Evolutionary conservation across 805 yeast species (phyloP), one percentile per base, ranked within the genome.

Genomic region (Yarrowia bubula): DNA sequence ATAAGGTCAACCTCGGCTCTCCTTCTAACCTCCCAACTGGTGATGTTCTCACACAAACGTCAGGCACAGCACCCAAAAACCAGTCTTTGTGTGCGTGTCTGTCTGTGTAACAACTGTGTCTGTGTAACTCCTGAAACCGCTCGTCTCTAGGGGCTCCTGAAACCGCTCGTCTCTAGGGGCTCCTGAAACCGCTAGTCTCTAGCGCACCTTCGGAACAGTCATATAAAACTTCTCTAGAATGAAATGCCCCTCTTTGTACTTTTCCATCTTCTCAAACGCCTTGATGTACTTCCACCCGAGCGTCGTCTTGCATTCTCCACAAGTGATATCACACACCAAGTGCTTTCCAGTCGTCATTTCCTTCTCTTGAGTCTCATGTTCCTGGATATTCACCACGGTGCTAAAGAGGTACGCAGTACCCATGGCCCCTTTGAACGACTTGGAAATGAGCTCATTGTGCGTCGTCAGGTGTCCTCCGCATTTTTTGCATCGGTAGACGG

Each of bases 211-310:
- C 8, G 55, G 55, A 8, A 35, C n/a, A 4, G 31, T 48, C 41
- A 55, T 39, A 10, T 28, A 55, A 28, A n/a, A 55, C 47, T 39
- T 55, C 11, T 85, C 89, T 68, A 86, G 76, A 41, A 86, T 84
- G 70, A 75, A 86, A 67, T 82, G 79, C 9, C 87, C 87, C 70
- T 84, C 89, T 71, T 87, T 87, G 71, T 83, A 85, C 66, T 78
- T 76, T 75, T 85, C 87, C 18, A 76, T 72, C 18, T 70, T 69
- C 31, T 76, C 73, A 37, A 78, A 79, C 46, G 87, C 81, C 69
- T 77, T 77, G 42, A 85, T 70, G 70, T 87, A 87, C 67, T 80
- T 82, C 91, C 91, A 87, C 2, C 90, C 91, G 17, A 87, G 75
- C 55, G 80, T 74, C 6, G 74, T 72, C 50, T 75, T 75, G 70